Percentiles rank a stretch among this genome's conserved stretches.
phyloP scores from a whole-genome alignment of 768 basidiomycete genomes.

The Suillus spraguei region DNA sequence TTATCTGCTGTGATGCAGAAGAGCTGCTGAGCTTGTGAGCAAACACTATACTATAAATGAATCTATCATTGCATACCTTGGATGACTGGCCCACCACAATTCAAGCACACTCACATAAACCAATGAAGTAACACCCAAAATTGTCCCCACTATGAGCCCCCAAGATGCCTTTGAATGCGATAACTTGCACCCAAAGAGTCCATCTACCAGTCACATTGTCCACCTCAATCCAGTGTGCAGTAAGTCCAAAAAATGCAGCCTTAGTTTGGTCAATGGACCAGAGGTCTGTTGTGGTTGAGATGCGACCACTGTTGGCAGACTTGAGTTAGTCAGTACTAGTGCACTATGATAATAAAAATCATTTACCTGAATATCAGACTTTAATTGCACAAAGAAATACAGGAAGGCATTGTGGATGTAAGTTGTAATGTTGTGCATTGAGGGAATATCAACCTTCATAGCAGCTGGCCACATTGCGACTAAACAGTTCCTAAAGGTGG shows the following conservation, averaged over 20 bases:
- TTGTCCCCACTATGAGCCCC: slow-evolving; percentile 30
- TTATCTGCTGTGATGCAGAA: slow-evolving; percentile 28
- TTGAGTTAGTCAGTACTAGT: slow-evolving; percentile 8
- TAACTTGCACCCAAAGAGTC: slow-evolving; percentile 23
- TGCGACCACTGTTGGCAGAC: slow-evolving; percentile 12
- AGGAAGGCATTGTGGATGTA: slow-evolving; percentile 23
- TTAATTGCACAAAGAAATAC: slow-evolving; percentile 7
- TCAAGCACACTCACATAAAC: slow-evolving; percentile 27
- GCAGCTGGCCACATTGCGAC: slow-evolving; percentile 22
- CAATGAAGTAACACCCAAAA: slow-evolving; percentile 28
- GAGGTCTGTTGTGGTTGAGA: slow-evolving; percentile 19
- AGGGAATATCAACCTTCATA: slow-evolving; percentile 17
- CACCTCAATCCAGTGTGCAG: slow-evolving; percentile 23
- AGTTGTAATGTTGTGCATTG: slow-evolving; percentile 16
- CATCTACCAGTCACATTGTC: slow-evolving; percentile 22
- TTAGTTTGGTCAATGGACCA: slow-evolving; percentile 27
- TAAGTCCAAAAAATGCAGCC: slow-evolving; percentile 23
- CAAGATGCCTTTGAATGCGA: slow-evolving; percentile 26
- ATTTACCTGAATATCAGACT: slow-evolving; percentile 17
- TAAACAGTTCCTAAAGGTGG: slow-evolving; percentile 19
- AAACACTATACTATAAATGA: too few relatives aligned
- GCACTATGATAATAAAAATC: background rate
- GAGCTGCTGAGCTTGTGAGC: slow-evolving; percentile 23
- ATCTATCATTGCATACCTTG: slow-evolving; percentile 35
- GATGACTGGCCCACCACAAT: slow-evolving; percentile 19